Base-by-base conservation (phyloP, 257 asterid species). In the Cruciata laevipes region DNA sequence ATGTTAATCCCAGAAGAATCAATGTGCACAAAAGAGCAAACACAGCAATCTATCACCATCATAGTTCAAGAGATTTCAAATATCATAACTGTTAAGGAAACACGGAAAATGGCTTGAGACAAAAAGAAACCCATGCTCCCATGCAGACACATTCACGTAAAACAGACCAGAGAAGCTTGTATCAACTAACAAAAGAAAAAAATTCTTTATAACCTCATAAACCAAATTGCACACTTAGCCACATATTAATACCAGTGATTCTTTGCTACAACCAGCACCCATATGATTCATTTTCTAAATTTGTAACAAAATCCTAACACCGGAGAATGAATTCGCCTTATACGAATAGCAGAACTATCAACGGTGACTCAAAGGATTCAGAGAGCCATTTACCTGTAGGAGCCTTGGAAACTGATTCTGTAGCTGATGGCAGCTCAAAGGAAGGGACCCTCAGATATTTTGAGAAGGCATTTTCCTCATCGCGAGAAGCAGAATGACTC, bases 321-420 rank as follows among this genome's bases (percentile, higher is more conserved):
- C 3, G 3, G 25, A 23, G 24, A 53, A 24, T 17, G 44, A 63
- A 44, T 52, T 33, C 24, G 62, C 20, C 32, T 8, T 20, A 13
- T 3, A 27, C 6, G 12, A 53, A 30, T 27, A 35, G 69, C 38
- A 51, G 32, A 62, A 71, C 32, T 11, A 27, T 27, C 30, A 10
- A 63, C 17, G 40, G 11, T 55, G 32, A 65, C 4, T 25, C 42
- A 3, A 71, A 27, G 49, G 60, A 35, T 23, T 16, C 63, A 21
- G 6, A 25, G 52, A 67, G 76, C 80, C 61, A 74, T 70, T 69
- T 82, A 89, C 98, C 98, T 86, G 84, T 66, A 73, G 83, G 76
- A 70, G 65, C 80, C 69, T 75, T 73, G 55, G 88, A 76, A 70
- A 78, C 64, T 59, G 90, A 83, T 83, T 83, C 77, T 58, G 81